Evolutionary conservation across 1,284 basidiomycete genomes (phyloP).

Genomic region (Rhodotorula glutinis): DNA sequence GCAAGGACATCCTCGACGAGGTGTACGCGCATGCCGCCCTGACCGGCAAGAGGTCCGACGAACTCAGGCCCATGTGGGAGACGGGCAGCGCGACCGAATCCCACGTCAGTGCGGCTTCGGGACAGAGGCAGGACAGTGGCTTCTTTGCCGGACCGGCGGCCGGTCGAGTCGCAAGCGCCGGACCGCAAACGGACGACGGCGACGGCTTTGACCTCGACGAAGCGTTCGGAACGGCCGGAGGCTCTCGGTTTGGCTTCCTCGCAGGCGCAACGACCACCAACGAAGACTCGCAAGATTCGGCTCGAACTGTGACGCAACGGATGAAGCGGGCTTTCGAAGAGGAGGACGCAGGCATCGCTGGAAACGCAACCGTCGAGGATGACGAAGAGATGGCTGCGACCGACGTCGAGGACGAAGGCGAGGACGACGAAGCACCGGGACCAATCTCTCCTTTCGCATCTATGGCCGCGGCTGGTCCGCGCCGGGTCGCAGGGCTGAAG

Average conservation of each 20-base stretch:
- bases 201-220: conserved; percentile 39
- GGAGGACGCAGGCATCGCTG: neutral
- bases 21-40: conserved; percentile 15
- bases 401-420: conserved; percentile 36
- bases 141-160: neutral
- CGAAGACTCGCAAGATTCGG: conserved; percentile 20
- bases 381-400: conserved; percentile 34
- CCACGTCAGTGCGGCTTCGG: neutral
- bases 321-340: conserved; percentile 18
- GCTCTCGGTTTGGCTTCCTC: neutral
- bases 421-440: conserved; percentile 1
- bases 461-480: neutral
- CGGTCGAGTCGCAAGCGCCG: neutral
- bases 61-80: conserved; percentile 24
- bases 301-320: conserved; percentile 10
- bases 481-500: conserved; percentile 3
- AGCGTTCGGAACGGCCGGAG: conserved; percentile 11
- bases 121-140: conserved; percentile 5
- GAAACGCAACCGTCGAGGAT: neutral
- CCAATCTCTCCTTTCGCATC: neutral
- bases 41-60: conserved; percentile 20
- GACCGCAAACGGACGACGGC: conserved; percentile 8
- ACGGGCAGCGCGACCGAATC: conserved; percentile 8
- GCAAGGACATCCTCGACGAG: conserved; percentile 10
- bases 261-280: neutral